Conservation (phyloP, 768 basidiomycete species). For the Pleurotus platypus region DNA sequence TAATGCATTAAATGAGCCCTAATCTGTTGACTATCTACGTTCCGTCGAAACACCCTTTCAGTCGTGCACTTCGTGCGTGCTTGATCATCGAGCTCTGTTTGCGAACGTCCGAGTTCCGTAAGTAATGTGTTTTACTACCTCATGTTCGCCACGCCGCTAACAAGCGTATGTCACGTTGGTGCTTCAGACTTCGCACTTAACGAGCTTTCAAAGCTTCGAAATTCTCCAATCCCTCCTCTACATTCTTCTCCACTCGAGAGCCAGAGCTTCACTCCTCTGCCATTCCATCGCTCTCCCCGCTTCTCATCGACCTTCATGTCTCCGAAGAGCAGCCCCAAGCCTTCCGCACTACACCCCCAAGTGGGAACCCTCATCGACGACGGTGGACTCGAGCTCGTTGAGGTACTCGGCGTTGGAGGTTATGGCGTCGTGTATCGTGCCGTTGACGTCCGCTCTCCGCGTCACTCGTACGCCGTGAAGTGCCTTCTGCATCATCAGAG, state of each 20-base stretch:
- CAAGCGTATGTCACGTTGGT: conserved; percentile 13
- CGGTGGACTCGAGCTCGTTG: conserved; percentile 76
- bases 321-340: conserved; percentile 22
- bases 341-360: conserved; percentile 37
- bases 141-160: conserved; percentile 15
- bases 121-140: conserved; percentile 11
- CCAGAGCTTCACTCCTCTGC: background rate
- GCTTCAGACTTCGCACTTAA: conserved; percentile 1
- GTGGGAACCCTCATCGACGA: conserved; percentile 83
- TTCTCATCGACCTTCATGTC: conserved; percentile 23
- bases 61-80: conserved; percentile 1
- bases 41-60: background rate
- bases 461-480: conserved; percentile 82
- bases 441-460: conserved; percentile 51
- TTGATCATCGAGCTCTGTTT: conserved; percentile 3
- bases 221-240: background rate
- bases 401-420: conserved; percentile 88
- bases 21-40: background rate
- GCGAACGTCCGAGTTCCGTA: conserved; percentile 7
- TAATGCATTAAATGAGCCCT: too few relatives aligned
- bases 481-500: conserved; percentile 64
- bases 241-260: background rate
- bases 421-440: conserved; percentile 96
- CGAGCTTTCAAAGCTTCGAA: background rate
- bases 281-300: background rate